Conservation (phyloP, 768 basidiomycete genomes). For the Amanita polypyramis region DNA sequence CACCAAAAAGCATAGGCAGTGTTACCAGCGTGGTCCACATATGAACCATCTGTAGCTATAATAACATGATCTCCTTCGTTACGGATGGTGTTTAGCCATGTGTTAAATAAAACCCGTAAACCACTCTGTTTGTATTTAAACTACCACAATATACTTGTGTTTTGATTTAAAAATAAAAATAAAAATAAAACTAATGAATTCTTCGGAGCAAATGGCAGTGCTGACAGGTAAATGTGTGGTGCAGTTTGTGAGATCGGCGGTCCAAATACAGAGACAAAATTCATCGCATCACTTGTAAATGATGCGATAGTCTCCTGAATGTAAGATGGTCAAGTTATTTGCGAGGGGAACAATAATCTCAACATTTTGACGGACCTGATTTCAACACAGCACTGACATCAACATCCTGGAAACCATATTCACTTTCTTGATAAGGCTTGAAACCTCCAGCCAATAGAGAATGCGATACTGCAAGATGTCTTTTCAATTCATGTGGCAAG, state of each 20-base stretch:
- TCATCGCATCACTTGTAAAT: constrained; percentile 13
- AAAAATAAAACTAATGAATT: too few relatives aligned
- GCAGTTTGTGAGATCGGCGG: constrained; percentile 10
- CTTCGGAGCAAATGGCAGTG: too few relatives aligned
- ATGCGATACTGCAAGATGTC: neutral
- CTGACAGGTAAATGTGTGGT: constrained; percentile 18
- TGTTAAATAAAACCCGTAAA: too few relatives aligned
- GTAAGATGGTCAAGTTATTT: neutral
- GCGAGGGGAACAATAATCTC: neutral
- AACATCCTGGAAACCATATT: neutral
- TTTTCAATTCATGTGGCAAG: constrained; percentile 9
- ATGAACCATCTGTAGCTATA: too few relatives aligned
- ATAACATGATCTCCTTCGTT: too few relatives aligned
- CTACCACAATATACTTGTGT: too few relatives aligned
- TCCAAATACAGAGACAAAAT: constrained; percentile 13
- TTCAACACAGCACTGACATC: neutral
- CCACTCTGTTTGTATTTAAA: too few relatives aligned
- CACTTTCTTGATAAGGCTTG: constrained; percentile 14
- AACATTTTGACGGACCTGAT: neutral
- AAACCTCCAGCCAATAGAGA: constrained; percentile 17
- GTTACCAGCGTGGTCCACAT: too few relatives aligned
- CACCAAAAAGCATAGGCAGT: too few relatives aligned
- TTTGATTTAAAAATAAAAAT: too few relatives aligned
- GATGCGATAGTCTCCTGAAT: neutral
- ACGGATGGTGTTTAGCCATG: too few relatives aligned